Conservation (phyloP, 345 rosid species). For the Melaleuca alternifolia region DNA sequence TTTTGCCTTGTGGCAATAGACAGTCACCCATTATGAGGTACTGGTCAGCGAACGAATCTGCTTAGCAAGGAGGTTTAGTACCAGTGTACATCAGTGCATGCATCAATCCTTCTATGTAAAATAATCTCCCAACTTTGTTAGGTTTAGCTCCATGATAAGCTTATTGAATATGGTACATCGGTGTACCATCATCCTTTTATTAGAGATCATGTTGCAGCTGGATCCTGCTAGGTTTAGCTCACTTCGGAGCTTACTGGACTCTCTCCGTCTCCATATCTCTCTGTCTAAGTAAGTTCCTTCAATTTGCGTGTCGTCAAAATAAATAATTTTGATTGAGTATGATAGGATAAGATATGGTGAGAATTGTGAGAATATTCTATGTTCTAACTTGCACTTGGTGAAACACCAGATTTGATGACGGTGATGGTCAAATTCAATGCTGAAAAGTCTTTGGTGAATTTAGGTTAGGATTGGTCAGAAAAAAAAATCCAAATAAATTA, state of each 20-base stretch:
- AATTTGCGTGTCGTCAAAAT: not conserved
- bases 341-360: fast-evolving
- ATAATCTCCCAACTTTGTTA: not conserved
- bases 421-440: not conserved
- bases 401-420: not conserved
- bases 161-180: not conserved
- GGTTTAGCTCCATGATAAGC: not conserved
- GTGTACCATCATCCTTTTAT: not conserved
- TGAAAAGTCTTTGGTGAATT: not conserved
- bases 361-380: not conserved
- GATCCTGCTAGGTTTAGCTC: not conserved
- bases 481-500: not conserved
- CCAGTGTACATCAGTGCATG: not conserved
- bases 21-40: not conserved
- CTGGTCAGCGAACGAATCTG: not conserved
- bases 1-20: not conserved
- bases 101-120: not conserved
- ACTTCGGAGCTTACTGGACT: not conserved
- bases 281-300: not conserved
- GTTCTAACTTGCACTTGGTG: not conserved
- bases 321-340: not conserved
- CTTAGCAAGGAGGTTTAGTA: not conserved
- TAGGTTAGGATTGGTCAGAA: not conserved
- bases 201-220: not conserved
- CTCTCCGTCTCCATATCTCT: not conserved